Base-by-base conservation (phyloP, 2,329 filamentous ascomycete species). In the Stagonosporopsis chrysanthemi region DNA sequence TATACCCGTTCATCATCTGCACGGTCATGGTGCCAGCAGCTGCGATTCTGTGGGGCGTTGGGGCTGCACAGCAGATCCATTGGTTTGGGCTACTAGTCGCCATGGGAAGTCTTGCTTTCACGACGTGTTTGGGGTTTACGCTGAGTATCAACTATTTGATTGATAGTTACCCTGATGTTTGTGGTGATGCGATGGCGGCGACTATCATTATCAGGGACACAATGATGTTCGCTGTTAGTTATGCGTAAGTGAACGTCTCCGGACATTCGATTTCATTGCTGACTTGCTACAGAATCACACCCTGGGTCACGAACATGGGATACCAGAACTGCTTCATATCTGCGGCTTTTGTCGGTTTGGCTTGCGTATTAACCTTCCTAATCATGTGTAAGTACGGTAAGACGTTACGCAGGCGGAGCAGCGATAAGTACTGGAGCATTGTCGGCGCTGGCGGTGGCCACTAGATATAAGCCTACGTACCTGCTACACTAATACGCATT, bases 301-400 rank as follows among this genome's bases (percentile, higher is more conserved):
- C 79, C 1, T 81, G 79, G 79, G 64, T 81, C 9, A 71, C 67
- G 0, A 69, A 76, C 33, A 74, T 80, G 67, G 79, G 79, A 0
- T 68, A 77, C 29, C 75, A 78, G 50, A 77, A 79, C 56, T 77
- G 76, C 15, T 81, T 81, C 52, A 70, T 81, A 12, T 68, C 77
- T 1, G 79, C 78, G 2, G 79, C 74, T 0, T 78, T 80, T 53
- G 73, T 77, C 6, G 79, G 78, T 0, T 60, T 81, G 60, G 77
- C 78, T 12, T 77, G 78, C 44, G 72, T 74, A 3, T 65, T 71
- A 17, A 76, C 72, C 0, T 67, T 76, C 4, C 61, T 84, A 11
- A 42, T 79, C 1, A 79, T 85, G 63, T 77, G 84, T 11, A 81
- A 76, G 61, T 84, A 74, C 56, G 83, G 83, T 2, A 82, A 82